A percentile compares a stretch with the other conserved stretches of the same genome.
These are phyloP conservation scores for Pichiaceae sp. DNA, from an alignment of 1,139 yeast genomes.

Conservation along the genomic window DNA sequence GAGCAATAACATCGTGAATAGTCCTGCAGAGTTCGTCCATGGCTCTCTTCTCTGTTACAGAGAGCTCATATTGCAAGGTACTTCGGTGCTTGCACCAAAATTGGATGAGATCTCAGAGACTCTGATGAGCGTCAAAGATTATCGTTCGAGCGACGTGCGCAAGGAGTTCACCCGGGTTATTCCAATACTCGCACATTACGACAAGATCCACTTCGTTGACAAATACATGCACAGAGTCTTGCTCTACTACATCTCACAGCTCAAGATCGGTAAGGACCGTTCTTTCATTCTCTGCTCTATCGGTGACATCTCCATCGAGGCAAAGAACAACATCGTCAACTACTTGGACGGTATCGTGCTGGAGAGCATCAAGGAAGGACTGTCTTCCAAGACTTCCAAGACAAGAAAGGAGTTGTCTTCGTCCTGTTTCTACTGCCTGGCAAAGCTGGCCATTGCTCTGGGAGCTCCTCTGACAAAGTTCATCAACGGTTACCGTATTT, in stretches of 20 bases:
- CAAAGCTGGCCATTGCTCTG: constrained; percentile 78
- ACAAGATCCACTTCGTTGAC: constrained; percentile 69
- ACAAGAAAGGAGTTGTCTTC: constrained; percentile 71
- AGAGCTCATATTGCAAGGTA: constrained; percentile 63
- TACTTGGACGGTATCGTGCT: constrained; percentile 75
- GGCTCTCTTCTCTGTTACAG: constrained; percentile 80
- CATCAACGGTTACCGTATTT: constrained; percentile 62
- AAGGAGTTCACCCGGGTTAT: constrained; percentile 76
- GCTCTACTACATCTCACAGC: constrained; percentile 67
- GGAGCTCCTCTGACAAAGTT: constrained; percentile 95
- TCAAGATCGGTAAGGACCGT: constrained; percentile 67
- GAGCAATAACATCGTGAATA: constrained; percentile 9
- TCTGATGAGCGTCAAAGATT: constrained; percentile 67
- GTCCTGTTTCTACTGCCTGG: constrained; percentile 83
- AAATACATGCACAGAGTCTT: constrained; percentile 76
- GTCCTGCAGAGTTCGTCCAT: constrained; percentile 65
- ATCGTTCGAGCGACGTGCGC: constrained; percentile 66
- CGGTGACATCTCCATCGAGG: constrained; percentile 79
- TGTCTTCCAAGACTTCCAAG: constrained; percentile 57
- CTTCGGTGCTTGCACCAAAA: constrained; percentile 60
- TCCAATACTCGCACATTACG: constrained; percentile 76
- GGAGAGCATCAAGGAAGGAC: constrained; percentile 76
- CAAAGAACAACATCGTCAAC: constrained; percentile 80
- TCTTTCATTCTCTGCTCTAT: constrained; percentile 74
- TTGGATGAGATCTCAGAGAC: constrained; percentile 75